Evolutionary conservation across 768 basidiomycete genomes (phyloP), one percentile per base, ranked within the genome.

Genomic region (Hypholoma fasciculare): DNA sequence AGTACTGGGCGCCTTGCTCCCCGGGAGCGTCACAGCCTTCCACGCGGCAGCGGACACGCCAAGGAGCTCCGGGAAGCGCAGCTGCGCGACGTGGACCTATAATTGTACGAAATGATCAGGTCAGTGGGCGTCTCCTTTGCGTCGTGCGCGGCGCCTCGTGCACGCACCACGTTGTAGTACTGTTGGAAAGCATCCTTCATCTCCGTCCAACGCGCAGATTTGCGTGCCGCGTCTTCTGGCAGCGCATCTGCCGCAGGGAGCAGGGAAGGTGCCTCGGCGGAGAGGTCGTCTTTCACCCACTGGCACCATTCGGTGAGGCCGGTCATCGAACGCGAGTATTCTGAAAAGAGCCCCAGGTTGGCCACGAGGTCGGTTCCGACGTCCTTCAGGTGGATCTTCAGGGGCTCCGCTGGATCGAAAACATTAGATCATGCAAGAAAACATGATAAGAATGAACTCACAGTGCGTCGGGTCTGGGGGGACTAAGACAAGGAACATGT

Each of bases 291-390:
- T 26, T 69, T 69, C 27, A 74, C 65, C 59, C 61, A 69, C 5
- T 57, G 54, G 64, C 74, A 76, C 75, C 76, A 78, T 3, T 66
- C 61, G 3, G 67, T 59, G 16, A 75, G 61, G 16, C 70, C 63
- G 0, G 66, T 60, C 19, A 62, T 61, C 34, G 66, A 64, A 13
- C 64, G 65, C 23, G 72, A 64, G 56, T 76, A 74, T 9, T 74
- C 69, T 30, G 66, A 62, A 42, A 78, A 66, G 30, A 77, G 67
- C 46, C 62, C 69, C 17, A 76, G 65, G 53, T 77, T 78, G 9
- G 72, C 74, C 17, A 75, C 74, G 17, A 78, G 73, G 54, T 72
- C 74, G 11, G 65, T 63, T 5, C 73, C 76, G 30, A 77, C 69
- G 34, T 76, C 75, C 54, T 72, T 74, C 12, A 78, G 60, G 4